phyloP scores from a whole-genome alignment of 169 alveolate genomes.

The Cryptosporidium ubiquitum region DNA sequence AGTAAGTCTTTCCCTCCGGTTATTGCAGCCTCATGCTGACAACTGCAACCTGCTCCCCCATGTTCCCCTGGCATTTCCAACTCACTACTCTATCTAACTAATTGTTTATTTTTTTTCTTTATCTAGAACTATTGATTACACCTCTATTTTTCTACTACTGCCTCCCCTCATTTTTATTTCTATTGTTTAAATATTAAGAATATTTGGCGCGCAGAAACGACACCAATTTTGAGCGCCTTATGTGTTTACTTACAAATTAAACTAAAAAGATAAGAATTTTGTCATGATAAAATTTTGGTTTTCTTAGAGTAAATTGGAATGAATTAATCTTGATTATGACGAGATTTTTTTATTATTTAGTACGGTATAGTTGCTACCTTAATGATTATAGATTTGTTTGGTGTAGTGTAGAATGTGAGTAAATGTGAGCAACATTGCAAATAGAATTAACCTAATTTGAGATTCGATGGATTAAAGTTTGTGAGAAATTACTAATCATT shows the following conservation, averaged over 20 bases:
- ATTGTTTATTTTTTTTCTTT: background rate
- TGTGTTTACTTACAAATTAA: background rate
- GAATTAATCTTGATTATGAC: too few species aligned
- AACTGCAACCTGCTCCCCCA: constrained; percentile 82
- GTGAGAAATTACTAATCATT: background rate
- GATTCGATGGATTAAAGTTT: background rate
- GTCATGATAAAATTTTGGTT: background rate
- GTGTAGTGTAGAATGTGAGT: background rate
- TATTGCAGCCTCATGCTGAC: constrained; percentile 80
- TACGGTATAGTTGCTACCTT: too few species aligned
- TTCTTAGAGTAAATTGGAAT: background rate
- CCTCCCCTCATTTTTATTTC: background rate
- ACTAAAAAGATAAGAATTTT: background rate
- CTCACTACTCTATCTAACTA: background rate
- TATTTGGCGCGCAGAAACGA: background rate
- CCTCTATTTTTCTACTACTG: too few species aligned
- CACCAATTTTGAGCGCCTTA: background rate
- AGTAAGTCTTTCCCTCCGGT: constrained; percentile 80
- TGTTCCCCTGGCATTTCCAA: constrained; percentile 82
- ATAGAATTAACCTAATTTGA: background rate
- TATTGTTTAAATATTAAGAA: too few species aligned
- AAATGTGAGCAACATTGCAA: background rate
- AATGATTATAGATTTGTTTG: background rate
- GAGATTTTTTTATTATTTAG: background rate
- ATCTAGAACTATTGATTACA: background rate